These are phyloP conservation scores for Cutaneotrichosporon cutaneum DNA, from an alignment of 1,284 basidiomycete genomes.

Conservation along the genomic window DNA sequence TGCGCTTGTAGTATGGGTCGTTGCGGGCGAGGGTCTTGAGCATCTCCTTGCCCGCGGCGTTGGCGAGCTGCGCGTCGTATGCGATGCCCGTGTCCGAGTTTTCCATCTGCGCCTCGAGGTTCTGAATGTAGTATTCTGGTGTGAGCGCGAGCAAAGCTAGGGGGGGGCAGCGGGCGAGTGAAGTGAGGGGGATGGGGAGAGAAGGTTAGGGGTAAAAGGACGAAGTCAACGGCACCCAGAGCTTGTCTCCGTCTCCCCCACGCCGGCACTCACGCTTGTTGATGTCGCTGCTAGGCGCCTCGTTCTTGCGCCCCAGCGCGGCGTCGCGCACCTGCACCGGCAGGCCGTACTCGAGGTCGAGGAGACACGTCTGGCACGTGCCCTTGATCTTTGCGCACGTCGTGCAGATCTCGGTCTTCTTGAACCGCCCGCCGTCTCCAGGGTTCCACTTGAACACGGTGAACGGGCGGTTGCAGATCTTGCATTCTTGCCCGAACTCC, in stretches of 20 bases:
- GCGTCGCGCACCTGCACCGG: constrained; percentile 98
- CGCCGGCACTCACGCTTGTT: constrained; percentile 67
- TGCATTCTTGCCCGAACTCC: constrained; percentile 88
- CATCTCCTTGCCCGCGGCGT: constrained; percentile 88
- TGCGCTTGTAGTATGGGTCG: constrained; percentile 95
- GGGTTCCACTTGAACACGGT: constrained; percentile 99
- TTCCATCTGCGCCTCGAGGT: constrained; percentile 76
- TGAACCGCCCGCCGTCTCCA: constrained; percentile 84
- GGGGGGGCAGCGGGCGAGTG: not conserved
- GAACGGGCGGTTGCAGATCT: constrained; percentile 86
- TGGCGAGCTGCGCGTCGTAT: constrained; percentile 66
- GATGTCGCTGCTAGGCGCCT: constrained; percentile 92
- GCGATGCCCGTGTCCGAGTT: constrained; percentile 44
- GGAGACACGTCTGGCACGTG: constrained; percentile 94
- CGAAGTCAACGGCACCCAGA: no score
- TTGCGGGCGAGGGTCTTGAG: constrained; percentile 88
- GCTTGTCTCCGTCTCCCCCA: no score
- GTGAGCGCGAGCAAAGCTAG: not conserved
- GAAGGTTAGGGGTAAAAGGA: no score
- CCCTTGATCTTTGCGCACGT: constrained; percentile 99
- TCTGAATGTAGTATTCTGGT: constrained; percentile 91
- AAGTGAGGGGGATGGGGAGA: no score
- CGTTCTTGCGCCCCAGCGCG: constrained; percentile 79
- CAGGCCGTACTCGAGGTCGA: constrained; percentile 93
- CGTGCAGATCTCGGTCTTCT: constrained; percentile 97